Base-by-base conservation (phyloP, 805 yeast species). In the Metschnikowia amazonensis region DNA sequence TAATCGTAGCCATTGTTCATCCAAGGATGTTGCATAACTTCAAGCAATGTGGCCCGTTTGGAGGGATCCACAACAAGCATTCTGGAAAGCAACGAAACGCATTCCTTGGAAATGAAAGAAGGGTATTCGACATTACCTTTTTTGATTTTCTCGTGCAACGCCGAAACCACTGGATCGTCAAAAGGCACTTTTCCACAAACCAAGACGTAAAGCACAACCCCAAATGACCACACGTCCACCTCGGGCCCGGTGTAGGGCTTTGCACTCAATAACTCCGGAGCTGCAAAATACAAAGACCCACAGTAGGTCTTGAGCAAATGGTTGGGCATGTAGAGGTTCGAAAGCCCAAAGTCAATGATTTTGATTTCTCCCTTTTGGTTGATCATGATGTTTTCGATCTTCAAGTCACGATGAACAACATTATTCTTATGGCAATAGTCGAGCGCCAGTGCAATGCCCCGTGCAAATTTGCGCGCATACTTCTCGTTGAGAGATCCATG, bases 101-200 rank as follows among this genome's bases (percentile, higher is more conserved):
- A 92, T 53, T 87, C 95, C 27, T 78, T 72, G 5, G 95, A 83
- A 39, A 94, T 68, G 67, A 82, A 82, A 30, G 77, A 76, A 6
- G 99, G 98, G 63, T 94, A 94, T 53, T 89, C 96, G 9, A 94
- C 96, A 51, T 81, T 75, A 33, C 98, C 99, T 54, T 82, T 79
- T 63, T 92, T 94, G 63, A 94, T 94, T 64, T 90, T 90, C 52
- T 89, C 95, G 64, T 94, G 99, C 56, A 94, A 74, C 1, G 86
- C 90, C 37, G 90, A 83, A 52, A 95, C 95, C 54, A 87, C 82
- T 58, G 89, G 95, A 62, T 94, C 98, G 64, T 94, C 99, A 64
- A 94, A 94, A 7, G 99, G 99, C 11, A 94, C 98, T 63, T 89
- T 90, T 45, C 99, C 99, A 64, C 97, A 90, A 2, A 94, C 97